Percentiles rank a stretch among this genome's conserved stretches.
phyloP scores from a whole-genome alignment of 1,284 basidiomycete genomes.

The Uromyces viciae-fabae region DNA sequence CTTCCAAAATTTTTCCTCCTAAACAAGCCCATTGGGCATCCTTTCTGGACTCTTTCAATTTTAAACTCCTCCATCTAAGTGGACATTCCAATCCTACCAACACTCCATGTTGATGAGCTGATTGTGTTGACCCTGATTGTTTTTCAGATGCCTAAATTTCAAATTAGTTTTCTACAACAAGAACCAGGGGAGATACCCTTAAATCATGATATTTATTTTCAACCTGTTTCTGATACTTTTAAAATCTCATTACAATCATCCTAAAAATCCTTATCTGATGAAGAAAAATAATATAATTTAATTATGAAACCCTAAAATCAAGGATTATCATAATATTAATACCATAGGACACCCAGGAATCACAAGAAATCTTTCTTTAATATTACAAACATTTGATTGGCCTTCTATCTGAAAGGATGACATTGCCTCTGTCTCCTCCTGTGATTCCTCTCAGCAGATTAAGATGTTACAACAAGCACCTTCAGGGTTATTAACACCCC shows the following conservation, averaged over 20 bases:
- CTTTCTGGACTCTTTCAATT: too few relatives aligned
- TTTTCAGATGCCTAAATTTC: too few relatives aligned
- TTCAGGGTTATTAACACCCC: constrained; percentile 55
- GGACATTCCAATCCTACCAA: too few relatives aligned
- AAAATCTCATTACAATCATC: not conserved
- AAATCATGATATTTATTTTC: too few relatives aligned
- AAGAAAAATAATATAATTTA: not conserved
- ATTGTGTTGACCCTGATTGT: too few relatives aligned
- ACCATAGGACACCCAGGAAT: not conserved
- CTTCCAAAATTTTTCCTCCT: too few relatives aligned
- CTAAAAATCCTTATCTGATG: not conserved
- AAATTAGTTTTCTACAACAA: too few relatives aligned
- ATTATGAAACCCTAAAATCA: not conserved
- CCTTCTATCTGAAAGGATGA: not conserved
- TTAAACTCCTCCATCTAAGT: too few relatives aligned
- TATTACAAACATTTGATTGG: not conserved
- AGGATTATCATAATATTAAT: not conserved
- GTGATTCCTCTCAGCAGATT: constrained; percentile 18
- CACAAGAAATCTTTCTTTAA: not conserved
- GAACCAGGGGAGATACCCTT: too few relatives aligned
- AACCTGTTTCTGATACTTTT: not conserved
- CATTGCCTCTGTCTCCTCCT: not conserved
- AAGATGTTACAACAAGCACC: not conserved
- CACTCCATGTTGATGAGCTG: too few relatives aligned
- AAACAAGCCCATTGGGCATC: too few relatives aligned